phyloP scores from a whole-genome alignment of 179 eudicot genomes.

The Nepenthes alata region DNA sequence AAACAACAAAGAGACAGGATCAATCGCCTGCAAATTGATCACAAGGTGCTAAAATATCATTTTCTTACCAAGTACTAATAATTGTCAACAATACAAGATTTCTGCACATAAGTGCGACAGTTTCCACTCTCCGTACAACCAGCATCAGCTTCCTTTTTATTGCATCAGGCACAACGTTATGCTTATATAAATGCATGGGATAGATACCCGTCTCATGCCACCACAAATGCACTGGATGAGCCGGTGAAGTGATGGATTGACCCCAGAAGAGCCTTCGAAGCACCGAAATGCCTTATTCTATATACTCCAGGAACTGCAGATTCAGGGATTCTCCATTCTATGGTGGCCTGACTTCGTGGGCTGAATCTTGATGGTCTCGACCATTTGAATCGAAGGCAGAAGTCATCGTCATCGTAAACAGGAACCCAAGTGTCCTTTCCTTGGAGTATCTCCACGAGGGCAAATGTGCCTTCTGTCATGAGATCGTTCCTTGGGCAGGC shows the following conservation, averaged over 20 bases:
- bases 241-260: conserved; percentile 68
- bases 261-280: conserved; percentile 60
- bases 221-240: conserved; percentile 79
- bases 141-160: no score
- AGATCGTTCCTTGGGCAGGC: conserved; percentile 95
- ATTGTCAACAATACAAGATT: no score
- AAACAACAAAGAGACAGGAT: no score
- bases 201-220: conserved; percentile 14
- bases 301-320: conserved; percentile 61
- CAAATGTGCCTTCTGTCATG: conserved; percentile 89
- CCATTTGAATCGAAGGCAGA: conserved; percentile 78
- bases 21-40: no score
- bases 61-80: no score
- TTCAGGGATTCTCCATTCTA: conserved; percentile 81
- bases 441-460: conserved; percentile 61
- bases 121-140: no score
- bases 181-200: no score
- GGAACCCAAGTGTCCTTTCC: conserved; percentile 62
- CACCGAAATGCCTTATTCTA: conserved; percentile 87
- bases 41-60: no score
- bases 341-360: conserved; percentile 56
- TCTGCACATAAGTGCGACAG: no score
- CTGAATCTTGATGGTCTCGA: conserved; percentile 62
- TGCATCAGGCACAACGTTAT: no score
- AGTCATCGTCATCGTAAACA: conserved; percentile 79